These are phyloP conservation scores for Microdochium paspali DNA, from an alignment of 2,329 filamentous ascomycete genomes.

Conservation along the genomic window DNA sequence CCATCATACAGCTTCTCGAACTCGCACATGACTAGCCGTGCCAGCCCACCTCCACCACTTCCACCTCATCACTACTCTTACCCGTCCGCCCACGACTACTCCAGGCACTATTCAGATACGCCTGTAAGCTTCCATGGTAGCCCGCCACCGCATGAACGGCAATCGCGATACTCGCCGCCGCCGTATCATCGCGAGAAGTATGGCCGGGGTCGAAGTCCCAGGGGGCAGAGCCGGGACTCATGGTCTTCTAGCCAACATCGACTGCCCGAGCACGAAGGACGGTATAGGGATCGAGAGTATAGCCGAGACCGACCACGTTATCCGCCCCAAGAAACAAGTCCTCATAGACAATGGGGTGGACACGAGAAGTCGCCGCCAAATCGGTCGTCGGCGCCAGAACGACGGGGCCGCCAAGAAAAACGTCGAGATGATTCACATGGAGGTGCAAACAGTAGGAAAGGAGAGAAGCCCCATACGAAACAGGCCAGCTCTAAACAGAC, in stretches of 20 bases:
- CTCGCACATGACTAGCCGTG: background rate
- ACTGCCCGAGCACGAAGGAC: background rate
- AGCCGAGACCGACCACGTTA: background rate
- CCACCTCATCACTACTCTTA: constrained; percentile 6
- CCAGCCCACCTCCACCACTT: constrained; percentile 7
- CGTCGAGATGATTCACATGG: background rate
- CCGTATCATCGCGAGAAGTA: background rate
- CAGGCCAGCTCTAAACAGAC: background rate
- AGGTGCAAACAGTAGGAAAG: background rate
- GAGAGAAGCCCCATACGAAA: background rate
- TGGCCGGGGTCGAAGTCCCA: background rate
- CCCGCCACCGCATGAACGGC: background rate
- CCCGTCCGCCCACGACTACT: constrained; percentile 5
- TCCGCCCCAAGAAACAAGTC: background rate
- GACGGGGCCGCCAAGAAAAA: constrained; percentile 7
- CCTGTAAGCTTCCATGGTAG: background rate
- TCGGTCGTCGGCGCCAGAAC: constrained; percentile 4
- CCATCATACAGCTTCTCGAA: constrained; percentile 5
- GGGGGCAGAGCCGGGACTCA: background rate
- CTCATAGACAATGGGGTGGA: constrained; percentile 1
- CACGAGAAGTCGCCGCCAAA: constrained; percentile 6
- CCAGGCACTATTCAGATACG: constrained; percentile 5
- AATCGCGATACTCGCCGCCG: background rate
- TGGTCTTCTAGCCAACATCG: background rate
- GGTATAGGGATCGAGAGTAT: background rate